Conservation (phyloP, 441 rosid species). For the Capsella rubella region DNA sequence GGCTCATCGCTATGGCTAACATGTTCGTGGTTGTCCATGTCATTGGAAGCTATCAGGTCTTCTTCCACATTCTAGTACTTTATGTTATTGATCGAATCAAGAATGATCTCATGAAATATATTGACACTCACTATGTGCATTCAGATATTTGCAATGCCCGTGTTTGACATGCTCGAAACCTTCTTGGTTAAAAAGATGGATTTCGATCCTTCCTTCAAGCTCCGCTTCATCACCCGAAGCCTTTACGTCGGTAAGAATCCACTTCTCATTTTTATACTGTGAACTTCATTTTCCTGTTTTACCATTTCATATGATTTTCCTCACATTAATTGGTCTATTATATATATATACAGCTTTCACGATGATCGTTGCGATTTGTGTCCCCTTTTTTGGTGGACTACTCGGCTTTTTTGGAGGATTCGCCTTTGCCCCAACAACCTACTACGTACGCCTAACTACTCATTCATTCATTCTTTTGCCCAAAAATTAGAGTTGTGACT, state of each 20-base stretch:
- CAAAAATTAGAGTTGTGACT: background rate
- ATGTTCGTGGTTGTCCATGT: conserved; percentile 64
- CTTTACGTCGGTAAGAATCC: conserved; percentile 55
- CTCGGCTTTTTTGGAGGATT: conserved; percentile 94
- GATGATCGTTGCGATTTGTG: conserved; percentile 63
- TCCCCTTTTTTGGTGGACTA: conserved; percentile 86
- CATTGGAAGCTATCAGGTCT: conserved; percentile 71
- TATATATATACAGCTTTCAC: conserved; percentile 61
- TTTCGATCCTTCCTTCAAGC: conserved; percentile 49
- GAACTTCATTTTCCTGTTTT: background rate
- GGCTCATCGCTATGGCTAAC: conserved; percentile 57
- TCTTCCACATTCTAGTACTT: background rate
- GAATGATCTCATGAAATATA: background rate
- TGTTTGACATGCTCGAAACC: conserved; percentile 65
- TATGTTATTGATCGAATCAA: background rate
- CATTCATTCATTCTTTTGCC: background rate
- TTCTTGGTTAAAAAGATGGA: conserved; percentile 49
- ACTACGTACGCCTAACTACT: conserved; percentile 53
- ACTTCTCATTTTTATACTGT: background rate
- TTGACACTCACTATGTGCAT: background rate
- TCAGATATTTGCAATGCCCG: conserved; percentile 65
- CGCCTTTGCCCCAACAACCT: conserved; percentile 87
- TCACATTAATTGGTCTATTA: background rate
- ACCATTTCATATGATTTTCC: background rate
- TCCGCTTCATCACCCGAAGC: conserved; percentile 54